A percentile compares a stretch with the other conserved stretches of the same genome.
These are phyloP conservation scores for Barnettozyma hawaiiensis DNA, from an alignment of 1,139 yeast genomes.

Conservation along the genomic window DNA sequence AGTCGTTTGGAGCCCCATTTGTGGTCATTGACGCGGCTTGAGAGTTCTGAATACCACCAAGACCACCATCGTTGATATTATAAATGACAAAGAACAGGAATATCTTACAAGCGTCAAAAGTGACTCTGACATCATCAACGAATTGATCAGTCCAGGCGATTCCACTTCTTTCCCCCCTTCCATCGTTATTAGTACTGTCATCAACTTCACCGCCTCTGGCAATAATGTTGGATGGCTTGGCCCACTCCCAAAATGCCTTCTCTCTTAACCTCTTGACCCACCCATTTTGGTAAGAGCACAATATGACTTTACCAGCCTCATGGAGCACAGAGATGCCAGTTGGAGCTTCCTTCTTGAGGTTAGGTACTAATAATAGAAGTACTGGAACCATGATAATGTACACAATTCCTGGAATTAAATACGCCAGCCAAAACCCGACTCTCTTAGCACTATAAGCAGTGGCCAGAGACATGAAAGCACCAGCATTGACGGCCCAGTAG, in stretches of 20 bases:
- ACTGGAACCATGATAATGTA: constrained; percentile 46
- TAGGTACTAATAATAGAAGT: constrained; percentile 35
- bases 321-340: constrained; percentile 46
- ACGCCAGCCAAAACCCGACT: constrained; percentile 77
- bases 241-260: constrained; percentile 48
- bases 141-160: constrained; percentile 43
- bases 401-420: constrained; percentile 49
- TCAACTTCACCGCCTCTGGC: constrained; percentile 23
- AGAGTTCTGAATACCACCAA: constrained; percentile 56
- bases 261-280: constrained; percentile 35
- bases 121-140: constrained; percentile 55
- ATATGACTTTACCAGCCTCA: constrained; percentile 38
- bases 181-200: constrained; percentile 26
- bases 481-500: constrained; percentile 76
- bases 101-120: constrained; percentile 55
- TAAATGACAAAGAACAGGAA: constrained; percentile 59
- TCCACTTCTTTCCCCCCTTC: constrained; percentile 37
- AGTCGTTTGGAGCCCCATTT: constrained; percentile 67
- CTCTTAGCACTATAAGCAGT: constrained; percentile 67
- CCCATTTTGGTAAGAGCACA: constrained; percentile 37
- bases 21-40: constrained; percentile 64
- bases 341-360: constrained; percentile 33
- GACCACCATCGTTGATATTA: constrained; percentile 61
- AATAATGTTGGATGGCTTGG: constrained; percentile 43
- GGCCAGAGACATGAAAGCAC: constrained; percentile 72